Evolutionary conservation across 805 yeast species (phyloP).

Genomic region (Schwanniomyces vanrijiae): DNA sequence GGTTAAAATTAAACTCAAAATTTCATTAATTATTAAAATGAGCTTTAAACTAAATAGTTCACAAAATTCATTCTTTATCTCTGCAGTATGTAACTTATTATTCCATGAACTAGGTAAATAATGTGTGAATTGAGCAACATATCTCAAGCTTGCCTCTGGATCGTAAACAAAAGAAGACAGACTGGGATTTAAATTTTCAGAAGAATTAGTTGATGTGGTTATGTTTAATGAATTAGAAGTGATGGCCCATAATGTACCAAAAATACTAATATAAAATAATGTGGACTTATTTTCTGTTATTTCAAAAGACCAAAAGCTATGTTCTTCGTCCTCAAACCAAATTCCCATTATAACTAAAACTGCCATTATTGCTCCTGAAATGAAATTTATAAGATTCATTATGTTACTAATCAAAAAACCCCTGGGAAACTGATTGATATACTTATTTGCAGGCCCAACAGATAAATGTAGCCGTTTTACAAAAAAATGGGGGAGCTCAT

Average conservation of each 20-base stretch:
- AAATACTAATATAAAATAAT: constrained; percentile 80
- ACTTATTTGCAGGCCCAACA: constrained; percentile 74
- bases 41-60: constrained; percentile 73
- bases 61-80: constrained; percentile 82
- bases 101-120: constrained; percentile 88
- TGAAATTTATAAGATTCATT: constrained; percentile 49
- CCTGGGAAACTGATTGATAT: constrained; percentile 89
- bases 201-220: constrained; percentile 13
- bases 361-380: constrained; percentile 88
- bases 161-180: constrained; percentile 63
- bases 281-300: constrained; percentile 78
- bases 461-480: constrained; percentile 76
- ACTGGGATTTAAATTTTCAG: constrained; percentile 22
- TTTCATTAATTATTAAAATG: constrained; percentile 68
- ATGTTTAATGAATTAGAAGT: constrained; percentile 60
- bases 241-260: constrained; percentile 87
- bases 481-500: constrained; percentile 89
- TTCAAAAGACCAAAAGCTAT: constrained; percentile 83
- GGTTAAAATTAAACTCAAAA: constrained; percentile 76
- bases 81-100: constrained; percentile 78
- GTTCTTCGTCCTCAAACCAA: constrained; percentile 78
- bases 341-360: constrained; percentile 66
- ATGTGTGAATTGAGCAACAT: constrained; percentile 86
- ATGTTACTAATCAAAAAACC: constrained; percentile 47
- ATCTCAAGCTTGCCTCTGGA: constrained; percentile 82